These are phyloP conservation scores for Sesbania bispinosa DNA, from an alignment of 306 rosid species.

Conservation along the genomic window DNA sequence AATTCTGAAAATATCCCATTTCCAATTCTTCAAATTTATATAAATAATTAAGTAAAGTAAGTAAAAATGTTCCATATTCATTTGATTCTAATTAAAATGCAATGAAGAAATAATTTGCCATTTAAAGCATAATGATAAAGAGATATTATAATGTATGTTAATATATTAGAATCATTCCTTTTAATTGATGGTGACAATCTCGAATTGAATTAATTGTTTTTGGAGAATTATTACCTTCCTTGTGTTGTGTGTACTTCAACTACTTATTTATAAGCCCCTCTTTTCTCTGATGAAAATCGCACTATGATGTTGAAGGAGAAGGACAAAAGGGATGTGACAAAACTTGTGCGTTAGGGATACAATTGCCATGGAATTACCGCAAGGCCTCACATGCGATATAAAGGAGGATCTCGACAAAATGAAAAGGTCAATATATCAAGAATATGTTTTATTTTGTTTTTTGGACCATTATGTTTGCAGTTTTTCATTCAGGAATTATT, in stretches of 20 bases:
- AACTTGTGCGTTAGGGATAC: neutral
- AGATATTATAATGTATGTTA: neutral
- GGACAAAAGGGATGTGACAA: slow-evolving; percentile 25
- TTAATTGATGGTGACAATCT: slow-evolving; percentile 9
- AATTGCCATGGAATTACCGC: slow-evolving; percentile 21
- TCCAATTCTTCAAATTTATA: neutral
- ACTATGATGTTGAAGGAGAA: slow-evolving; percentile 26
- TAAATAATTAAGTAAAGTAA: too few relatives aligned
- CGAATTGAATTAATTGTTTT: neutral
- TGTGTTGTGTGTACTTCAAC: neutral
- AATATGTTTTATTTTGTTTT: slow-evolving; percentile 4
- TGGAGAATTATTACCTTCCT: slow-evolving; percentile 16
- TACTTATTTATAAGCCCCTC: neutral
- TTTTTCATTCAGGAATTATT: neutral
- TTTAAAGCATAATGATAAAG: neutral
- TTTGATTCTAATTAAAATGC: neutral
- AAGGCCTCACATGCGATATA: neutral
- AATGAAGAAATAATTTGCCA: neutral
- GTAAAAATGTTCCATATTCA: neutral
- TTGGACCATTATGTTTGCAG: slow-evolving; percentile 29
- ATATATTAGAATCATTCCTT: neutral
- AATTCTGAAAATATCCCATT: neutral
- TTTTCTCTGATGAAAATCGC: slow-evolving; percentile 13
- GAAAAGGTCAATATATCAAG: slow-evolving; percentile 25
- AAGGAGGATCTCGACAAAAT: slow-evolving; percentile 14